These are phyloP conservation scores for Schizosaccharomyces versatilis DNA, from an alignment of 1,139 yeast species.

Conservation along the genomic window DNA sequence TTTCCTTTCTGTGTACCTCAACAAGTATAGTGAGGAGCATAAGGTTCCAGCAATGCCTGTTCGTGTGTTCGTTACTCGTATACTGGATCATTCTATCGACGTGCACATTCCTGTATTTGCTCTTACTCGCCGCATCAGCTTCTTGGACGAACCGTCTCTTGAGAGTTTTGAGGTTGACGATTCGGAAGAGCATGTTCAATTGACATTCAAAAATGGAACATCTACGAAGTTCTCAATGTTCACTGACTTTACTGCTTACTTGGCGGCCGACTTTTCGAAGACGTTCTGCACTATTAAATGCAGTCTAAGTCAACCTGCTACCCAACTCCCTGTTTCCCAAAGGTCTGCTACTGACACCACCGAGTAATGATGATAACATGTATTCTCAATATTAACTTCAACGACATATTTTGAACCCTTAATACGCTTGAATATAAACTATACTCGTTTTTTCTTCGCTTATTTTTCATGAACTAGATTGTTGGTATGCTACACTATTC, in stretches of 20 bases:
- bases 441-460: no score
- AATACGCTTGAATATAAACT: no score
- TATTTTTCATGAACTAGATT: no score
- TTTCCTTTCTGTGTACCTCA: background rate
- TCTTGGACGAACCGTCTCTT: background rate
- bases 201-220: no score
- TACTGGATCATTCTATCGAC: background rate
- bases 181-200: no score
- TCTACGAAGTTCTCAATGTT: no score
- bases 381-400: no score
- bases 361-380: no score
- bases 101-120: background rate
- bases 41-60: background rate
- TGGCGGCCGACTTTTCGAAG: background rate
- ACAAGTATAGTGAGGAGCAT: background rate
- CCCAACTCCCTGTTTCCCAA: no score
- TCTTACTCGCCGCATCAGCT: background rate
- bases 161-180: background rate
- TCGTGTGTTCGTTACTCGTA: background rate
- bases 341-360: no score
- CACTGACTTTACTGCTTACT: background rate
- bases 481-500: no score
- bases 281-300: background rate
- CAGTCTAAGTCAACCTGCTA: conserved; percentile 1
- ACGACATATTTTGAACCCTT: no score